Evolutionary conservation across 1,284 basidiomycete genomes (phyloP).

Genomic region (Cronartium quercuum): DNA sequence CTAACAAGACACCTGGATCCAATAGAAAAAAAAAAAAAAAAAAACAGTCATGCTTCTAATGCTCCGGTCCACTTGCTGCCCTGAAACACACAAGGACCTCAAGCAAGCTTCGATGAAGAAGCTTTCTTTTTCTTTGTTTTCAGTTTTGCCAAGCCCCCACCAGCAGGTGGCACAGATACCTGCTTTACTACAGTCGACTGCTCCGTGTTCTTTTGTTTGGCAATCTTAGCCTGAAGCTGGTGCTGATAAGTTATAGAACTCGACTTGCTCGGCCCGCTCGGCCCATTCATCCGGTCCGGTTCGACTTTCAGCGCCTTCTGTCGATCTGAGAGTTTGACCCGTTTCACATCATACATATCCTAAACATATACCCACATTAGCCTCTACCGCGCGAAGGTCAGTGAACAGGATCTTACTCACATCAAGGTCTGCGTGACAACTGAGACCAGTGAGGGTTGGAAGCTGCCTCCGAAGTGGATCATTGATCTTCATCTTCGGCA

Average conservation of each 20-base stretch:
- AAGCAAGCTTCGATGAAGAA: no score
- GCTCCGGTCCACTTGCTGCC: no score
- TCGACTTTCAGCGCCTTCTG: not conserved
- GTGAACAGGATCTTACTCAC: not conserved
- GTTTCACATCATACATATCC: not conserved
- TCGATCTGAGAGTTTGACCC: not conserved
- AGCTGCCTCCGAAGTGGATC: not conserved
- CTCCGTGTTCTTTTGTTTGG: not conserved
- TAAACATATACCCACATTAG: not conserved
- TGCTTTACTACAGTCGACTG: no score
- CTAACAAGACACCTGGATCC: no score
- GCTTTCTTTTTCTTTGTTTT: no score
- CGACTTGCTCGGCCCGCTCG: not conserved
- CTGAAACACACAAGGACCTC: no score
- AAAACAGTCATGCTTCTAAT: no score
- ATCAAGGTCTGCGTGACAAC: not conserved
- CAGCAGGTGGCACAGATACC: no score
- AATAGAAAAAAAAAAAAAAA: no score
- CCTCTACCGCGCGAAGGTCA: no score
- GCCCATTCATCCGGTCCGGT: not conserved
- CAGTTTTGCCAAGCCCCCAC: no score
- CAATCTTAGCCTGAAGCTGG: not conserved
- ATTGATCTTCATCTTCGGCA: not conserved
- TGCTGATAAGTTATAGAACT: conserved; percentile 32
- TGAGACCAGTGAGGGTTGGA: not conserved